Percentiles rank a stretch among this genome's conserved stretches.
phyloP scores from a whole-genome alignment of 1,284 basidiomycete genomes.

The Ganoderma leucocontextum region DNA sequence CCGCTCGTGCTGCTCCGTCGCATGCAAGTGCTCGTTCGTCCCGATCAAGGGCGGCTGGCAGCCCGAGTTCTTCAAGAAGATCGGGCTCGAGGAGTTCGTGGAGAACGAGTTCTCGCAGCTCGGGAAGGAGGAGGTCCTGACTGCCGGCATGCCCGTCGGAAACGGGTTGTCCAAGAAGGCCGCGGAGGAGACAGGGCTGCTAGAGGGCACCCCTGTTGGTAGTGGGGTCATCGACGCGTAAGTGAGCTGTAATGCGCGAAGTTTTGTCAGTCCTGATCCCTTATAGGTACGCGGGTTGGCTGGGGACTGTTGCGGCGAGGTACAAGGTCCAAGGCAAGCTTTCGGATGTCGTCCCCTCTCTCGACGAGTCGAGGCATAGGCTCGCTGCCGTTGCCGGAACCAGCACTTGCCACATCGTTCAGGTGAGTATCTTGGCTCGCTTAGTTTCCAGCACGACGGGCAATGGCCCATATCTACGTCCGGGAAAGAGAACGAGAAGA shows the following conservation, averaged over 20 bases:
- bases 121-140: slow-evolving; percentile 76
- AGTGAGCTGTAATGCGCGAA: slow-evolving; percentile 37
- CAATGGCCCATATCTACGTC: too few species aligned
- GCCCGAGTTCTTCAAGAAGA: slow-evolving; percentile 84
- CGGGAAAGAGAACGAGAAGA: too few species aligned
- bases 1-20: slow-evolving; percentile 92
- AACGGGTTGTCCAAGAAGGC: slow-evolving; percentile 81
- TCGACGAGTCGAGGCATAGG: slow-evolving; percentile 82
- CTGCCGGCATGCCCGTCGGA: slow-evolving; percentile 94
- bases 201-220: slow-evolving; percentile 92
- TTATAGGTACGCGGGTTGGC: slow-evolving; percentile 94
- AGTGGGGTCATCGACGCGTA: slow-evolving; percentile 96
- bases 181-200: slow-evolving; percentile 86
- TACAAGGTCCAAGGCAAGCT: slow-evolving; percentile 65
- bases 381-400: slow-evolving; percentile 96
- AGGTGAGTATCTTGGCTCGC: slow-evolving; percentile 53
- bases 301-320: slow-evolving; percentile 92
- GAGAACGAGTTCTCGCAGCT: slow-evolving; percentile 79
- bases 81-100: slow-evolving; percentile 80
- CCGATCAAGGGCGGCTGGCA: slow-evolving; percentile 87
- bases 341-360: slow-evolving; percentile 57
- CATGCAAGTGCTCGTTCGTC: slow-evolving; percentile 98
- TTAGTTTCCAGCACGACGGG: background rate
- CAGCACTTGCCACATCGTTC: slow-evolving; percentile 94
- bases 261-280: slow-evolving; percentile 12